A percentile compares a stretch with the other conserved stretches of the same genome.
Evolutionary conservation across 1,139 yeast genomes (phyloP).

Genomic region (Hemisphaericaspora xylanilytica): DNA sequence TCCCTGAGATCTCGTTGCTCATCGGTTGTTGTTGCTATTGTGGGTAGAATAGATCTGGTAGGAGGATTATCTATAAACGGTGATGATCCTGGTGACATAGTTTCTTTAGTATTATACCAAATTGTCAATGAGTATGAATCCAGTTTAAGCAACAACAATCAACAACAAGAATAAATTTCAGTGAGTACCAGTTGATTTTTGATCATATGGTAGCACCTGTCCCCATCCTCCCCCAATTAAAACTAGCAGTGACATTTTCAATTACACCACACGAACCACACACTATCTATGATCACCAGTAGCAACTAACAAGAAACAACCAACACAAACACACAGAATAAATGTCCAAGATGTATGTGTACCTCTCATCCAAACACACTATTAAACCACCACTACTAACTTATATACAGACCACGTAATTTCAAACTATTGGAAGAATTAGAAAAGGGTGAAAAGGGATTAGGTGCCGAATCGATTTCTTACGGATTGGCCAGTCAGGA

Average conservation of each 20-base stretch:
- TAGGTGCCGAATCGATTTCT: constrained; percentile 95
- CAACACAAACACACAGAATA: too few relatives aligned
- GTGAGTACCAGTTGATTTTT: too few relatives aligned
- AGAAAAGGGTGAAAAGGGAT: constrained; percentile 97
- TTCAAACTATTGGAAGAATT: constrained; percentile 91
- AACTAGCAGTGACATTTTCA: too few relatives aligned
- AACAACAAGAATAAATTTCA: too few relatives aligned
- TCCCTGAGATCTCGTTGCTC: constrained; percentile 12
- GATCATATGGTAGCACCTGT: too few relatives aligned
- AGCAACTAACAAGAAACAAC: too few relatives aligned
- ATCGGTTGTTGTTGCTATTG: not conserved
- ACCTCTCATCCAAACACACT: not conserved
- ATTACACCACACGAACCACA: too few relatives aligned
- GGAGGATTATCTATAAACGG: constrained; percentile 19
- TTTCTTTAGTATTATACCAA: not conserved
- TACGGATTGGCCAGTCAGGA: constrained; percentile 87
- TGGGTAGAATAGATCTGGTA: constrained; percentile 5
- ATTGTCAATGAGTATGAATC: too few relatives aligned
- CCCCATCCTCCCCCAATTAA: too few relatives aligned
- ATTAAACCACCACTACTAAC: not conserved
- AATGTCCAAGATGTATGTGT: constrained; percentile 45
- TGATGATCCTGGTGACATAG: constrained; percentile 15
- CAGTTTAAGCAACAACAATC: too few relatives aligned
- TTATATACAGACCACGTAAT: constrained; percentile 77
- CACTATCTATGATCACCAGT: too few relatives aligned